Percentiles rank a stretch among this genome's conserved stretches.
phyloP scores from a whole-genome alignment of 345 rosid genomes.

The Citrus medica region DNA sequence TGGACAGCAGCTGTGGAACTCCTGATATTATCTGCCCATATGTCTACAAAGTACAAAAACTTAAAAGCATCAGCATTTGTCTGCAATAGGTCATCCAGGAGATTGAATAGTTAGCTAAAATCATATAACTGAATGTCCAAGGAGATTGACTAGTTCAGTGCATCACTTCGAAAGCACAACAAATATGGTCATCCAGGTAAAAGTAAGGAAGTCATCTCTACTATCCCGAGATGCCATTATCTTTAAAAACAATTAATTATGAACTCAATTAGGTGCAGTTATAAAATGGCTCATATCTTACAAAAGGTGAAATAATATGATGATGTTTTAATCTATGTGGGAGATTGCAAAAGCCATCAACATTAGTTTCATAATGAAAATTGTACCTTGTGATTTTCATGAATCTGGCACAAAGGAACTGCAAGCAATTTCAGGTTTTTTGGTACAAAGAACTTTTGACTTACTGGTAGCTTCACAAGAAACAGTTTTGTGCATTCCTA shows the following conservation, averaged over 20 bases:
- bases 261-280: not conserved
- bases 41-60: constrained; percentile 41
- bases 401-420: constrained; percentile 74
- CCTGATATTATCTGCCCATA: constrained; percentile 71
- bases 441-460: constrained; percentile 70
- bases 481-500: constrained; percentile 82
- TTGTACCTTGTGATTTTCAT: constrained; percentile 64
- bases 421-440: constrained; percentile 77
- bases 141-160: not conserved
- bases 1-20: constrained; percentile 76
- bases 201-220: not conserved
- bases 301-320: not conserved
- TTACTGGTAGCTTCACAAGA: constrained; percentile 58
- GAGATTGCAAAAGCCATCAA: not conserved
- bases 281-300: not conserved
- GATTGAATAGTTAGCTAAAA: not conserved
- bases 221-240: not conserved
- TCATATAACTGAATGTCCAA: not conserved
- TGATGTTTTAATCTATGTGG: not conserved
- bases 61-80: not conserved
- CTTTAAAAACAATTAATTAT: not conserved
- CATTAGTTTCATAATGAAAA: not conserved
- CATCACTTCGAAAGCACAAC: not conserved
- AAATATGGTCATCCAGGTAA: not conserved
- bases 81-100: not conserved